Percentiles rank a stretch among this genome's conserved stretches.
Evolutionary conservation across 495 filamentous ascomycete species (phyloP).

Genomic region (Gamarada debralockiae): DNA sequence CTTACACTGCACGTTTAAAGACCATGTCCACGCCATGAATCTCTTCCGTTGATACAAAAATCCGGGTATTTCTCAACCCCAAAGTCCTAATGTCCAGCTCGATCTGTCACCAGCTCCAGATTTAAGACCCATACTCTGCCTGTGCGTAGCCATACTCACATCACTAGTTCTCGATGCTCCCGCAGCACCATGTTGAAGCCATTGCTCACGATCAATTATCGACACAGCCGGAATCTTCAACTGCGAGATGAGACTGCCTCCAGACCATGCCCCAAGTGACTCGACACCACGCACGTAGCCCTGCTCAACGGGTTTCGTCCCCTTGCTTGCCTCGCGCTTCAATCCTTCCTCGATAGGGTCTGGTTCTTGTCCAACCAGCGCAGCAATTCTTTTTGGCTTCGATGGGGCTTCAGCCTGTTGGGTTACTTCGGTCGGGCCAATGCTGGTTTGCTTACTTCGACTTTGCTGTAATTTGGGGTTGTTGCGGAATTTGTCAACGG

Average conservation of each 20-base stretch:
- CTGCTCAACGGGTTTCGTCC: conserved; percentile 36
- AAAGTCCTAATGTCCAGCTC: conserved; percentile 78
- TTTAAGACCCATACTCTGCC: conserved; percentile 53
- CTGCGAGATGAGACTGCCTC: conserved; percentile 75
- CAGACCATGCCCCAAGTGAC: conserved; percentile 83
- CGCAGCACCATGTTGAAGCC: conserved; percentile 69
- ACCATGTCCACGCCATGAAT: too few relatives aligned
- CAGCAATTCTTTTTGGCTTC: conserved; percentile 26
- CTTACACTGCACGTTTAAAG: too few relatives aligned
- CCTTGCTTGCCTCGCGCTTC: conserved; percentile 44
- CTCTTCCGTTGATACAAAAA: too few relatives aligned
- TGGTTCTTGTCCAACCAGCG: conserved; percentile 41
- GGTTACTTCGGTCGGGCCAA: conserved; percentile 21
- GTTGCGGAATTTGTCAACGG: conserved; percentile 47
- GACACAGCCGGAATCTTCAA: conserved; percentile 76
- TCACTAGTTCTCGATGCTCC: conserved; percentile 67
- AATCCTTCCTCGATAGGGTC: conserved; percentile 66
- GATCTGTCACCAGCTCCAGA: conserved; percentile 50
- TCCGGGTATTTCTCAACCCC: conserved; percentile 67
- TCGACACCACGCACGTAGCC: conserved; percentile 73
- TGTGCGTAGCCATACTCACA: conserved; percentile 46
- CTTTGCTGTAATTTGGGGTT: conserved; percentile 46
- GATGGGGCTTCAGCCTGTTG: conserved; percentile 19
- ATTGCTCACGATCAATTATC: conserved; percentile 82
- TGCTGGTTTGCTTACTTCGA: conserved; percentile 29